Evolutionary conservation across 169 alveolate genomes (phyloP), one percentile per base, ranked within the genome.

Genomic region (Plasmodium adleri): DNA sequence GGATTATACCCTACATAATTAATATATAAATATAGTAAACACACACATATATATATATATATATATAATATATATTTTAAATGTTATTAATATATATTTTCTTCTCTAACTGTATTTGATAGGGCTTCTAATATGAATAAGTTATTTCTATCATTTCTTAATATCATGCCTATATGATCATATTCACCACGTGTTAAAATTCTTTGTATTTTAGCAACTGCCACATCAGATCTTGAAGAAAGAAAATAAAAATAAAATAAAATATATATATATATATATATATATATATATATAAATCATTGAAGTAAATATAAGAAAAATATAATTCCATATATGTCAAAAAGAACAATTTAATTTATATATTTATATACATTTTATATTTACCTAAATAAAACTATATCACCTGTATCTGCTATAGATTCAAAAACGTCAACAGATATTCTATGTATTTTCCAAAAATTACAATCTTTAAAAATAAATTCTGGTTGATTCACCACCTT

Each of bases 121-220:
- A 88, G 93, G 52, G 96, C 93, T 86, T 97, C 98, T 24, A 97
- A 93, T 17, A 96, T 52, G 20, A 88, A 93, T 32, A 96, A 62
- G 64, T 91, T 71, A 10, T 89, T 92, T 54, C 88, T 91, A 13
- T 88, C 70, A 58, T 78, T 92, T 68, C 96, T 72, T 24, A 97
- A 83, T 1, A 97, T 58, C 93, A 97, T 89, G 2, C 97, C 98
- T 3, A 97, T 95, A 92, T 97, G 98, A 70, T 97, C 98, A 87
- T 95, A 95, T 60, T 94, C 95, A 43, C 97, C 93, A 47, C 92
- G 43, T 9, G 98, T 96, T n/a, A 96, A 22, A 9, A 90, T 59
- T 59, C 98, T 88, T 73, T 94, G 96, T 8, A 93, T 59, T 66
- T 74, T 88, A 3, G 96, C 93, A 3, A 75, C 8, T 10, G 32